Evolutionary conservation across 2,329 filamentous ascomycete genomes (phyloP), one percentile per base, ranked within the genome.

Genomic region (Coniosporium tulheliwenetii): DNA sequence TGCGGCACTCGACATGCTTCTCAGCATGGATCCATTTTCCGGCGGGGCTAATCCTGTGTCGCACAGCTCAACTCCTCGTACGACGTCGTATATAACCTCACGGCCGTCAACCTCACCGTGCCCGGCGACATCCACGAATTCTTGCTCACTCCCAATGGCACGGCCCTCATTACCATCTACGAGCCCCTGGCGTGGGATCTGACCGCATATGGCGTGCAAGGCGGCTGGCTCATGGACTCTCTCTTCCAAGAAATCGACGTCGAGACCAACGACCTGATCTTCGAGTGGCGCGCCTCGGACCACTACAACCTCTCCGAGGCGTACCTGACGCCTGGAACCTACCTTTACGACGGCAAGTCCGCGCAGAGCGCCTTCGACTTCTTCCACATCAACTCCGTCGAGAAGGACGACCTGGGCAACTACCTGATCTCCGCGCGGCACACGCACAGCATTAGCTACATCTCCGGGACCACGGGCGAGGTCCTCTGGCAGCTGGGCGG

Each of bases 251-350:
- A 73, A 52, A 57, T 73, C 30, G 65, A 75, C 42, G 69, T 73
- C 35, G 60, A 67, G 16, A 75, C 69, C 2, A 71, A 71, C 2
- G 59, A 66, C 34, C 53, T 77, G 3, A 45, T 76, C 9, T 77
- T 77, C 45, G 72, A 77, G 47, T 77, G 73, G 74, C 64, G 63
- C 26, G 70, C 68, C 45, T 55, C 76, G 8, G 70, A 75, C 42
- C 69, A 76, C 51, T 60, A 74, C n/a, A 59, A 64, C 36, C 70
- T 69, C 1, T 60, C 64, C 34, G 63, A 69, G 60, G 59, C 51
- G 52, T 56, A 66, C 54, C 19, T 26, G 19, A 4, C 7, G 7
- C 19, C 19, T 7, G 19, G 19, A 7, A 26, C 19, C 19, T 26
- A 26, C 7, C 7, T 26, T 7, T 26, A 26, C 19, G 19, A 26